These are phyloP conservation scores for Scopulariopsis brevicaulis DNA, from an alignment of 2,329 filamentous ascomycete species.

Conservation along the genomic window DNA sequence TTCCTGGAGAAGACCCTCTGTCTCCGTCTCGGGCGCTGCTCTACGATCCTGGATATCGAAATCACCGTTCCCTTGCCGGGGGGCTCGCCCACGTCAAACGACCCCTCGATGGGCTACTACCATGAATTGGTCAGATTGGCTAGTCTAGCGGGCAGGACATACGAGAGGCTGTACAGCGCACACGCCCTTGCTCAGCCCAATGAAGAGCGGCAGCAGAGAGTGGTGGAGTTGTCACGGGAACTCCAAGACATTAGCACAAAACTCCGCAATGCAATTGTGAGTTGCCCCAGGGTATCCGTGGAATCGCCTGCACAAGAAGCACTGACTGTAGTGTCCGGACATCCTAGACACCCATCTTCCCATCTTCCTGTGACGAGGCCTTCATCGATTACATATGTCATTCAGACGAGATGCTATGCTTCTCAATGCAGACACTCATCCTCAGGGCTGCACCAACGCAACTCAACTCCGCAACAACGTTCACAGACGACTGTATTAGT, in stretches of 20 bases:
- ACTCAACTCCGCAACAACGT: too few relatives aligned
- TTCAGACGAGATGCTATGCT: too few relatives aligned
- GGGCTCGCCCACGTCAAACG: constrained; percentile 14
- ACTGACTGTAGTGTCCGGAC: too few relatives aligned
- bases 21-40: constrained; percentile 39
- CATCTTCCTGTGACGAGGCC: too few relatives aligned
- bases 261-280: constrained; percentile 11
- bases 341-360: too few relatives aligned
- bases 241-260: constrained; percentile 17
- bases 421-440: too few relatives aligned
- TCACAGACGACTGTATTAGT: too few relatives aligned
- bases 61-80: constrained; percentile 38
- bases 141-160: constrained; percentile 43
- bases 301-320: too few relatives aligned
- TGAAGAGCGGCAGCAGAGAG: constrained; percentile 19
- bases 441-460: too few relatives aligned
- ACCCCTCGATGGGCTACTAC: constrained; percentile 21
- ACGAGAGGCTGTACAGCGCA: constrained; percentile 39
- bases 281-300: too few relatives aligned
- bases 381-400: too few relatives aligned
- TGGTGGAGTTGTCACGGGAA: constrained; percentile 17
- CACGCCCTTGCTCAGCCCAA: constrained; percentile 23
- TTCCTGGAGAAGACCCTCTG: constrained; percentile 43
- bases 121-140: constrained; percentile 37
- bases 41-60: constrained; percentile 45